Conservation (phyloP, 2,329 filamentous ascomycete genomes). For the Colletotrichum caudatum region DNA sequence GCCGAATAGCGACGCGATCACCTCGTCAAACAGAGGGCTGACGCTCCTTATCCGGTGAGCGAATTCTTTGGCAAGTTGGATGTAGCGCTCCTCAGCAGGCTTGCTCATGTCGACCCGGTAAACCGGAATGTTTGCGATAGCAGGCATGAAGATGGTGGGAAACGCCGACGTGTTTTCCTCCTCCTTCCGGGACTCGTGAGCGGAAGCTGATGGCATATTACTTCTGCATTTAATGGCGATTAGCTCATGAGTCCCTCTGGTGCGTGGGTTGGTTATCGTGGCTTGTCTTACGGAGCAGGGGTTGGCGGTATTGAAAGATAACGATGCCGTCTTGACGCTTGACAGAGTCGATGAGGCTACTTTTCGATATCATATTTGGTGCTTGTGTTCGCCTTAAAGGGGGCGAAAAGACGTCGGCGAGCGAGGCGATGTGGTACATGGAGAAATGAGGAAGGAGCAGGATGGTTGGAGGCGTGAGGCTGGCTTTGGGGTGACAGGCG, state of each 20-base stretch:
- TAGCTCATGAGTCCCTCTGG: not conserved
- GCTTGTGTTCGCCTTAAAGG: not conserved
- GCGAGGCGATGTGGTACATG: not conserved
- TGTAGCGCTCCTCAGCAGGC: slow-evolving; percentile 64
- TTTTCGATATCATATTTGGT: not conserved
- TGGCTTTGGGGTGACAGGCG: not conserved
- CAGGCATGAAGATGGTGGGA: not conserved
- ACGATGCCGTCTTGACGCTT: not conserved
- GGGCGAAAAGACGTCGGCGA: not conserved
- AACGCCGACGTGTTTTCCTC: not conserved
- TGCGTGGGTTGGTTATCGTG: too few relatives aligned
- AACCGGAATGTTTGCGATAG: not conserved
- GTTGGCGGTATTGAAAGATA: not conserved
- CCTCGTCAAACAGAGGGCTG: slow-evolving; percentile 61
- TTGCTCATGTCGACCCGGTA: slow-evolving; percentile 65
- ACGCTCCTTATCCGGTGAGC: slow-evolving; percentile 57
- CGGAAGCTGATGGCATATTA: not conserved
- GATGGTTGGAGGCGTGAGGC: not conserved
- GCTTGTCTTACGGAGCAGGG: not conserved
- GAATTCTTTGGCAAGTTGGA: slow-evolving; percentile 60
- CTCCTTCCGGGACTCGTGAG: not conserved
- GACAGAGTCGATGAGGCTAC: not conserved
- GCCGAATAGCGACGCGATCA: slow-evolving; percentile 51
- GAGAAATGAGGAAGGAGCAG: not conserved
- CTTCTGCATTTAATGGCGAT: not conserved